phyloP scores from a whole-genome alignment of 2,329 filamentous ascomycete species.

The Claviceps cyperi region DNA sequence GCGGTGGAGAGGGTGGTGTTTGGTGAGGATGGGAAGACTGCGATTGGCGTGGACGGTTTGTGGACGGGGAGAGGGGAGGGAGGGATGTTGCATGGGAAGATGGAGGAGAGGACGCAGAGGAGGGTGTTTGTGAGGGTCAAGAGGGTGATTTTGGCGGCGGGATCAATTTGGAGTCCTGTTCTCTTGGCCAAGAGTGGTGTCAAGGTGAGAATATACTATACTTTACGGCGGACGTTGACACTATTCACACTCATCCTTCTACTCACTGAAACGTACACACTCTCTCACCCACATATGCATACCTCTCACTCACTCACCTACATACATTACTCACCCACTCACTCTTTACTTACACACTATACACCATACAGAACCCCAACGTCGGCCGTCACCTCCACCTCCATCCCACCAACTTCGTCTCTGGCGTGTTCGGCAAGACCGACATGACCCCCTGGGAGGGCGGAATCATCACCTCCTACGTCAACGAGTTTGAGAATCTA shows the following conservation, averaged over 20 bases:
- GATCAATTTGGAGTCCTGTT: conserved; percentile 63
- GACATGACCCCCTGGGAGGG: conserved; percentile 60
- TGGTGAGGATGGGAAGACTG: conserved; percentile 39
- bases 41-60: conserved; percentile 55
- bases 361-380: conserved; percentile 47
- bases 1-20: conserved; percentile 58
- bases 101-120: conserved; percentile 34
- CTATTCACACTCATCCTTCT: too few species aligned
- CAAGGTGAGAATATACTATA: conserved; percentile 33
- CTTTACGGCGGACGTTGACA: too few species aligned
- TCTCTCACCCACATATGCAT: neutral
- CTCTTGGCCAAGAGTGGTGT: conserved; percentile 66
- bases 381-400: conserved; percentile 72
- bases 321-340: too few species aligned
- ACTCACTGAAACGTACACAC: too few species aligned
- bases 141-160: conserved; percentile 65
- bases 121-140: conserved; percentile 62
- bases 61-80: conserved; percentile 60
- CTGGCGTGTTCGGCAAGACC: conserved; percentile 48
- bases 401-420: conserved; percentile 53
- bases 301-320: neutral
- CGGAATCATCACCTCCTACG: conserved; percentile 64
- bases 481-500: conserved; percentile 65
- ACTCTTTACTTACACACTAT: too few species aligned
- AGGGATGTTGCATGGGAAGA: conserved; percentile 39